Evolutionary conservation across 495 filamentous ascomycete genomes (phyloP).

Genomic region (Neurospora hispaniola): DNA sequence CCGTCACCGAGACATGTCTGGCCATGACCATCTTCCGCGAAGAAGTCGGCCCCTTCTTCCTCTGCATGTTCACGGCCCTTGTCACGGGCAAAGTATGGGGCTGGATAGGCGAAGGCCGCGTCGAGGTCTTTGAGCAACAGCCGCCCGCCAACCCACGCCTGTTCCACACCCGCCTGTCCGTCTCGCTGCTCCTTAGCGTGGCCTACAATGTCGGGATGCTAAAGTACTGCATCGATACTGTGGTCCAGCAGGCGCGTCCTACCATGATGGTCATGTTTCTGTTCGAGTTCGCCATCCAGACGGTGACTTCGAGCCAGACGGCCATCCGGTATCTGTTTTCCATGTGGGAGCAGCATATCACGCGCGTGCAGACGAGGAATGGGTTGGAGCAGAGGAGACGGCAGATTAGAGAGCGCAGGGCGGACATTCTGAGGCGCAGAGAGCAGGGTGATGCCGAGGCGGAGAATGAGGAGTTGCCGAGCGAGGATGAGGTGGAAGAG

Average conservation of each 20-base stretch:
- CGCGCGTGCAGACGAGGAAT: slow-evolving; percentile 55
- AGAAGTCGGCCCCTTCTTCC: slow-evolving; percentile 83
- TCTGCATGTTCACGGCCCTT: slow-evolving; percentile 91
- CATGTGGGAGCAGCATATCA: slow-evolving; percentile 66
- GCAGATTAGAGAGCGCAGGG: slow-evolving; percentile 47
- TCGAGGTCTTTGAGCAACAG: slow-evolving; percentile 91
- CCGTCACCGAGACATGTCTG: slow-evolving; percentile 89
- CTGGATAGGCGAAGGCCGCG: slow-evolving; percentile 92
- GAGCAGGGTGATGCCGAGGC: slow-evolving; percentile 34
- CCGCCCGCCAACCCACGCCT: slow-evolving; percentile 79
- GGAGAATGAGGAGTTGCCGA: slow-evolving; percentile 42
- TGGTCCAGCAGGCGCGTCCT: slow-evolving; percentile 74
- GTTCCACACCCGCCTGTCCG: slow-evolving; percentile 75
- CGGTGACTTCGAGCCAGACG: slow-evolving; percentile 71
- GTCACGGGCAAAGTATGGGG: slow-evolving; percentile 93
- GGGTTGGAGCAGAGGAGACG: slow-evolving; percentile 50
- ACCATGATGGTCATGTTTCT: slow-evolving; percentile 99
- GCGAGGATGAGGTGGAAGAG: slow-evolving; percentile 76
- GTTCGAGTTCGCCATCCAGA: slow-evolving; percentile 88
- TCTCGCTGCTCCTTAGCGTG: slow-evolving; percentile 68
- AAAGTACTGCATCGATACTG: slow-evolving; percentile 66
- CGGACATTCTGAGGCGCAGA: slow-evolving; percentile 53
- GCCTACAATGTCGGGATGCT: slow-evolving; percentile 68
- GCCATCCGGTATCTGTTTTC: slow-evolving; percentile 65
- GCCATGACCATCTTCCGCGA: slow-evolving; percentile 99